Evolutionary conservation across 1,284 basidiomycete genomes (phyloP).

Genomic region (Trichosporon sp.): DNA sequence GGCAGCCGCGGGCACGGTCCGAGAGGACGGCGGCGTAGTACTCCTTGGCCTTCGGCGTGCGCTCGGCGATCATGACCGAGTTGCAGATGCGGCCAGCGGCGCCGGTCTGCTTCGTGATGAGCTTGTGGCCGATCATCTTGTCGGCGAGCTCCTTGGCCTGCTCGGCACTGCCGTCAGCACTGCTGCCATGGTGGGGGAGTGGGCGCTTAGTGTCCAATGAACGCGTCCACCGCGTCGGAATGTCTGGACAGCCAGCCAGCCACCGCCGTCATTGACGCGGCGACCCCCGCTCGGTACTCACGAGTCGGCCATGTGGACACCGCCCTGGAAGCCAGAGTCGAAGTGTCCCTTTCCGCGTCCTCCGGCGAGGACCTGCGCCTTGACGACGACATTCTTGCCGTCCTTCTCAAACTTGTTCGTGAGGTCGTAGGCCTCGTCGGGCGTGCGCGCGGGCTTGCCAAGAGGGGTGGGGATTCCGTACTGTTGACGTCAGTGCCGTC

Average conservation of each 20-base stretch:
- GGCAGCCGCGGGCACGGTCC: constrained; percentile 82
- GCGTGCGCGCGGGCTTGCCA: constrained; percentile 77
- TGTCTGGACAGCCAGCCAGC: not conserved
- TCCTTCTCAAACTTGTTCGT: constrained; percentile 71
- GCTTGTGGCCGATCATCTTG: constrained; percentile 91
- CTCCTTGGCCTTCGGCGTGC: constrained; percentile 88
- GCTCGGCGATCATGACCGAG: constrained; percentile 97
- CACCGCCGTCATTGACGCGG: not conserved
- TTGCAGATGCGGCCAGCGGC: constrained; percentile 89
- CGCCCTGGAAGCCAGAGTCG: constrained; percentile 92
- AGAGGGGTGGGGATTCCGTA: constrained; percentile 97
- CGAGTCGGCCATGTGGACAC: constrained; percentile 92
- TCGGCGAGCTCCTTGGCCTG: constrained; percentile 81
- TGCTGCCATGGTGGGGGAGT: not conserved
- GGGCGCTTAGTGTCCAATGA: not conserved
- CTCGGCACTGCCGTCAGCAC: constrained; percentile 61
- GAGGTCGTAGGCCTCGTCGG: constrained; percentile 84
- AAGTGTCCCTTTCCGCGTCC: constrained; percentile 98
- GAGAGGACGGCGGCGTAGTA: constrained; percentile 98
- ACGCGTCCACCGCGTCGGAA: not conserved
- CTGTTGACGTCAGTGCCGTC: constrained; percentile 51
- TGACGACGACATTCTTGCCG: constrained; percentile 84
- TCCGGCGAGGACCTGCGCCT: constrained; percentile 95
- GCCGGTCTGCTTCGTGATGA: constrained; percentile 99
- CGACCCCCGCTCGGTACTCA: constrained; percentile 49